These are phyloP conservation scores for Elsinoe australis DNA, from an alignment of 2,329 filamentous ascomycete species.

Conservation along the genomic window DNA sequence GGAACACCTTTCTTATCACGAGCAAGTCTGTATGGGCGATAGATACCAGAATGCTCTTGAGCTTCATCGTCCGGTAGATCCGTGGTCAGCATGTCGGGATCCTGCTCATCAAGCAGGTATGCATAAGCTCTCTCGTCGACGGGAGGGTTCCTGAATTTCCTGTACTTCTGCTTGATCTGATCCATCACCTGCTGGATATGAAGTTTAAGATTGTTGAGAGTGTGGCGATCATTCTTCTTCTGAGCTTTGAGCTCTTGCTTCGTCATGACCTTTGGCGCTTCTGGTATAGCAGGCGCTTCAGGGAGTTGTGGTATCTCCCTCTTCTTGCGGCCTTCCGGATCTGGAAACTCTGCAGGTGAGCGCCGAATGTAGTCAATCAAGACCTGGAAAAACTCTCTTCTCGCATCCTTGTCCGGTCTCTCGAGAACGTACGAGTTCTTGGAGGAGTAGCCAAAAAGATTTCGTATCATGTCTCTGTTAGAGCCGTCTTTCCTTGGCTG, in stretches of 20 bases:
- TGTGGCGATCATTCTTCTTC: constrained; percentile 72
- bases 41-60: constrained; percentile 43
- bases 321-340: constrained; percentile 78
- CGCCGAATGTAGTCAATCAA: constrained; percentile 71
- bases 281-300: constrained; percentile 54
- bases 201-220: constrained; percentile 80
- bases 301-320: constrained; percentile 70
- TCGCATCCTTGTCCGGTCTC: constrained; percentile 54
- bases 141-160: constrained; percentile 73
- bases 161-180: constrained; percentile 83
- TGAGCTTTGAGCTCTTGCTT: constrained; percentile 75
- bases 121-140: constrained; percentile 66
- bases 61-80: constrained; percentile 51
- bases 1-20: constrained; percentile 71
- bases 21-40: constrained; percentile 69
- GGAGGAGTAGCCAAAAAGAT: constrained; percentile 78
- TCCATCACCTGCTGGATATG: constrained; percentile 93
- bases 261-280: constrained; percentile 50
- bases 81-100: constrained; percentile 58
- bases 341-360: constrained; percentile 76
- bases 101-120: constrained; percentile 76
- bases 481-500: constrained; percentile 40
- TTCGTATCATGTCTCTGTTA: constrained; percentile 57
- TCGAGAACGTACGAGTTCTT: constrained; percentile 66
- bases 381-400: constrained; percentile 70